These are phyloP conservation scores for Stipa capillata DNA, from an alignment of 176 grass and related monocot species.

Conservation along the genomic window DNA sequence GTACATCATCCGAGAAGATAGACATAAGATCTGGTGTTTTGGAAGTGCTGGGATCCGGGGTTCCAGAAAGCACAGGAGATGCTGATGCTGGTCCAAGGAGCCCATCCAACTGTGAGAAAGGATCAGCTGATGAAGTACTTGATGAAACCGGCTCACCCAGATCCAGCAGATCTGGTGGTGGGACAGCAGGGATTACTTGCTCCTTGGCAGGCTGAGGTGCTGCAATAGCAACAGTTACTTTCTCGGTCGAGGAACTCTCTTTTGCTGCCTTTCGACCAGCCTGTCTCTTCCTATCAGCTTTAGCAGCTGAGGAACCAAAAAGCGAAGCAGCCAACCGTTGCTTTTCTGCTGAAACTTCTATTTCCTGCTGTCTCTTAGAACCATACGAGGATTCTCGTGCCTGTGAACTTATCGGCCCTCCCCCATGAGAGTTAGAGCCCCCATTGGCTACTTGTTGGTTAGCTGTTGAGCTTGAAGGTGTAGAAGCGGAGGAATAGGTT, in stretches of 20 bases:
- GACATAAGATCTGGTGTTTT: slow-evolving; percentile 70
- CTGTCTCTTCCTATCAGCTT: slow-evolving; percentile 50
- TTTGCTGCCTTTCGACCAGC: slow-evolving; percentile 42
- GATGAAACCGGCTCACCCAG: slow-evolving; percentile 54
- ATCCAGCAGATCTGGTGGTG: slow-evolving; percentile 89
- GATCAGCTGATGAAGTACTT: slow-evolving; percentile 38
- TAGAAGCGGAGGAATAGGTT: slow-evolving; percentile 72
- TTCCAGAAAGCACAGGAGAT: slow-evolving; percentile 11
- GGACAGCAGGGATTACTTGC: slow-evolving; percentile 43
- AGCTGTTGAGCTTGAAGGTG: slow-evolving; percentile 56
- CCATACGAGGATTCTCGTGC: slow-evolving; percentile 36
- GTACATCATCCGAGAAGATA: slow-evolving; percentile 43
- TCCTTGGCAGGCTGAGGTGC: slow-evolving; percentile 48
- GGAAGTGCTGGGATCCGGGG: slow-evolving; percentile 17
- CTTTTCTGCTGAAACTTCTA: slow-evolving; percentile 90
- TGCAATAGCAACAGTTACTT: slow-evolving; percentile 14
- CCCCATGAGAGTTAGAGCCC: slow-evolving; percentile 35
- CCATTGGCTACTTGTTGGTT: slow-evolving; percentile 66
- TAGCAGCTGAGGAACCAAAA: slow-evolving; percentile 65
- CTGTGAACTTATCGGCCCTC: slow-evolving; percentile 39
- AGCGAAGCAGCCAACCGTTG: slow-evolving; percentile 86
- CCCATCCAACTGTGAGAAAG: slow-evolving; percentile 84
- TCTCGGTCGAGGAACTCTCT: slow-evolving; percentile 39
- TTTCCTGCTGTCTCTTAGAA: slow-evolving; percentile 52
- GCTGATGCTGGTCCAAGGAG: slow-evolving; percentile 51